phyloP scores from a whole-genome alignment of 2,329 filamentous ascomycete species.

The Penicillium sp. region DNA sequence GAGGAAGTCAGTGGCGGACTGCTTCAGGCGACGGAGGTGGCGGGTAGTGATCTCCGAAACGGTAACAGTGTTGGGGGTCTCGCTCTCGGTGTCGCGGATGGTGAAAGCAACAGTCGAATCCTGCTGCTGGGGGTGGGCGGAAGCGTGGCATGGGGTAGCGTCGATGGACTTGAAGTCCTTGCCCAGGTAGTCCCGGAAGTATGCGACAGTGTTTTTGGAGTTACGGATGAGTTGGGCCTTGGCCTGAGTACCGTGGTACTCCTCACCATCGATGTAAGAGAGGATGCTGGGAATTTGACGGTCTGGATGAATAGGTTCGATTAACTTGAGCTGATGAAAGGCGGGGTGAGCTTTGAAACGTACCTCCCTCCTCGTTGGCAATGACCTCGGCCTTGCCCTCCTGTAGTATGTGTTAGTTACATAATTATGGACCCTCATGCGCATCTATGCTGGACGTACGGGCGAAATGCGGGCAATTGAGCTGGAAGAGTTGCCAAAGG shows the following conservation, averaged over 20 bases:
- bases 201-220: constrained; percentile 87
- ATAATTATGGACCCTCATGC: background rate
- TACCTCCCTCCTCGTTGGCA: constrained; percentile 97
- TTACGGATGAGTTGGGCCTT: constrained; percentile 94
- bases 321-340: constrained; percentile 19
- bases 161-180: constrained; percentile 98
- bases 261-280: constrained; percentile 93
- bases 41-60: constrained; percentile 82
- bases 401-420: constrained; percentile 35
- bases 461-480: constrained; percentile 86
- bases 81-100: constrained; percentile 72
- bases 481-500: constrained; percentile 98
- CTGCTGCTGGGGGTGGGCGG: constrained; percentile 80
- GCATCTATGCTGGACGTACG: constrained; percentile 42
- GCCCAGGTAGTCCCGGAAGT: constrained; percentile 94
- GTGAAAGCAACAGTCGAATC: constrained; percentile 75
- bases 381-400: constrained; percentile 98
- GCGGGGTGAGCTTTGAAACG: constrained; percentile 34
- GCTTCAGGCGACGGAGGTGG: constrained; percentile 77
- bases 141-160: constrained; percentile 89
- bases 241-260: constrained; percentile 94
- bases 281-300: constrained; percentile 94
- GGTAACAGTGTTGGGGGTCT: constrained; percentile 67
- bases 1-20: constrained; percentile 85
- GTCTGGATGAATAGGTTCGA: constrained; percentile 56